These are phyloP conservation scores for Fraxinus paxiana DNA, from an alignment of 305 asterid species.

Conservation along the genomic window DNA sequence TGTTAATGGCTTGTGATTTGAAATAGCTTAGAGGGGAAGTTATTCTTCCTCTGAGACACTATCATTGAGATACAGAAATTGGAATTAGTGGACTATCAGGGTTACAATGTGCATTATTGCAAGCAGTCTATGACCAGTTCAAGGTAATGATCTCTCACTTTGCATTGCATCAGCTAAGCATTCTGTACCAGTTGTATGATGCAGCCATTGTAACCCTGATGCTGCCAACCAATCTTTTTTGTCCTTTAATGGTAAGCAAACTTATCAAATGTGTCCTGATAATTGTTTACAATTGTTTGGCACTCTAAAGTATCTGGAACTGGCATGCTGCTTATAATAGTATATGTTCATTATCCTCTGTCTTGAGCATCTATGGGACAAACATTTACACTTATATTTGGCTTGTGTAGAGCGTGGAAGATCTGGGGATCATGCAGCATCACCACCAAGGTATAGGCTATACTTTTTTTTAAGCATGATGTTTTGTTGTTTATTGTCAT, in stretches of 20 bases:
- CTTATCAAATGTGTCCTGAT: background rate
- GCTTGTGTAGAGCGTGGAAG: slow-evolving; percentile 40
- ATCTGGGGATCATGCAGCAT: slow-evolving; percentile 37
- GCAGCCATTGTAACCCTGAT: background rate
- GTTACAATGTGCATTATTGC: background rate
- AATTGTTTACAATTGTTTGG: background rate
- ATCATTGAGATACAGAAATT: background rate
- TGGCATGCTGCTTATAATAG: slow-evolving; percentile 3
- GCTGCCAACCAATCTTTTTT: background rate
- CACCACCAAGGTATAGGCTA: slow-evolving; percentile 58
- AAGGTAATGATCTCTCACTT: background rate
- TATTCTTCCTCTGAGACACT: background rate
- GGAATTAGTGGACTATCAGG: background rate
- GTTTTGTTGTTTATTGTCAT: background rate
- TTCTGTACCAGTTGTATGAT: background rate
- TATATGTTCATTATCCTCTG: slow-evolving; percentile 2
- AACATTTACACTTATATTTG: slow-evolving; percentile 20
- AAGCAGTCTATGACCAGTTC: background rate
- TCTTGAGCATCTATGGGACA: background rate
- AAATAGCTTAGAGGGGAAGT: background rate
- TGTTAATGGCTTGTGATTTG: background rate
- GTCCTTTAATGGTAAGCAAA: background rate
- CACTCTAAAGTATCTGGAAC: background rate
- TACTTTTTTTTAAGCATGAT: slow-evolving; percentile 7
- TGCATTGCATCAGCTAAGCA: background rate